Percentiles rank a stretch among this genome's conserved stretches.
phyloP scores from a whole-genome alignment of 306 rosid species.

The Chamaecrista fasciculata region DNA sequence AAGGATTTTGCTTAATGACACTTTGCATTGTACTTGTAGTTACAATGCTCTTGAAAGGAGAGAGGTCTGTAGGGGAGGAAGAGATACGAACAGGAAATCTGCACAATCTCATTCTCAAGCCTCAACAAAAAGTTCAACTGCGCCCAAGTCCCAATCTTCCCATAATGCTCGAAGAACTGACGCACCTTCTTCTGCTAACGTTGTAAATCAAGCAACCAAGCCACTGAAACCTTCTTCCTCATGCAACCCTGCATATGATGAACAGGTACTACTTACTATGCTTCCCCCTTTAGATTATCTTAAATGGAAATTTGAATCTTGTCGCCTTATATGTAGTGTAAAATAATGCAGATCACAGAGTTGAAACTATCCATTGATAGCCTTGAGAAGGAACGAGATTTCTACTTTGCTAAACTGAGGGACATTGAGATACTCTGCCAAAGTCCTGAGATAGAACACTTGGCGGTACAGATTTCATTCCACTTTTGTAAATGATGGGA shows the following conservation, averaged over 20 bases:
- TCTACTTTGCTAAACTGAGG: conserved; percentile 82
- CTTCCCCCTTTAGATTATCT: neutral
- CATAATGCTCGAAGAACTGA: conserved; percentile 73
- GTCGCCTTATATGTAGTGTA: neutral
- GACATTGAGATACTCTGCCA: conserved; percentile 92
- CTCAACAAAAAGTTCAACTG: conserved; percentile 53
- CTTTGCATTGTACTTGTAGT: conserved; percentile 25
- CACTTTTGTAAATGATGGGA: neutral
- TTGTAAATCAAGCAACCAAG: conserved; percentile 51
- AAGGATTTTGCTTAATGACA: neutral
- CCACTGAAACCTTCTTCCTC: conserved; percentile 36
- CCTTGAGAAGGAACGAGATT: conserved; percentile 95
- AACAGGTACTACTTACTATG: conserved; percentile 47
- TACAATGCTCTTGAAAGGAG: conserved; percentile 87
- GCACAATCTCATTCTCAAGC: conserved; percentile 61
- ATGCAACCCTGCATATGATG: conserved; percentile 60
- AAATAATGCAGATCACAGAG: conserved; percentile 73
- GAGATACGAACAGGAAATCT: conserved; percentile 62
- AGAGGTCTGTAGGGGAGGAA: conserved; percentile 78
- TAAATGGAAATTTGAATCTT: neutral
- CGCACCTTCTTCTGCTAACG: conserved; percentile 38
- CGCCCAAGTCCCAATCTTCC: conserved; percentile 59
- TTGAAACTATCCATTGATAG: conserved; percentile 89
- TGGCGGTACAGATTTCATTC: conserved; percentile 36
- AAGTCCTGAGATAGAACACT: conserved; percentile 71